Evolutionary conservation across 192 early-diverging fungal genomes (phyloP).

Genomic region (Funneliformis geosporum): DNA sequence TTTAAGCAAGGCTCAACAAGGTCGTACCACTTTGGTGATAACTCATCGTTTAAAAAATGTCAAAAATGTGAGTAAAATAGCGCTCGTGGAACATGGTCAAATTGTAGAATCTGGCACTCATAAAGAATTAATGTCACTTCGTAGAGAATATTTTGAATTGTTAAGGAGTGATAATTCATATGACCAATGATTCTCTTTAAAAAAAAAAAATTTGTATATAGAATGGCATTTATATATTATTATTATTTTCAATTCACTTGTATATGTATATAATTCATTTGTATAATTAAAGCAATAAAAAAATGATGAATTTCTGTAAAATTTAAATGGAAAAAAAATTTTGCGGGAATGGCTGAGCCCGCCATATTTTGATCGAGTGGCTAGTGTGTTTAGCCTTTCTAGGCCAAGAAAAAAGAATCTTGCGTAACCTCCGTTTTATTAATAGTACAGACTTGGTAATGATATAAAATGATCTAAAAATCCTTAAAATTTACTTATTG

Average conservation of each 20-base stretch:
- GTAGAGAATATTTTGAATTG: constrained; percentile 50
- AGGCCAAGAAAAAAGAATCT: neutral
- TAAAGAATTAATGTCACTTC: constrained; percentile 50
- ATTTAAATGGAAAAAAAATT: no score
- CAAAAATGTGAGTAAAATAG: constrained; percentile 65
- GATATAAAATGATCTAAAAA: neutral
- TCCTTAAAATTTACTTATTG: no score
- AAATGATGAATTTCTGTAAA: no score
- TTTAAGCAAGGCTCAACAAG: constrained; percentile 52
- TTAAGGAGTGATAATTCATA: constrained; percentile 45
- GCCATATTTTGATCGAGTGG: no score
- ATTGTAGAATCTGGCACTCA: constrained; percentile 66
- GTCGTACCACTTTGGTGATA: constrained; percentile 71
- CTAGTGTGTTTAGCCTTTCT: no score
- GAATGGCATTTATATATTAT: no score
- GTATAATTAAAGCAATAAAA: no score
- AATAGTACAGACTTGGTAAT: neutral
- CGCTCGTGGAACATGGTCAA: constrained; percentile 46
- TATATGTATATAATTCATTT: no score
- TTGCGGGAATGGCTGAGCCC: no score
- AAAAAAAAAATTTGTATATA: no score
- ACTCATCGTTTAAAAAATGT: constrained; percentile 71
- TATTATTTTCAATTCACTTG: no score
- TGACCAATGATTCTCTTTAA: neutral
- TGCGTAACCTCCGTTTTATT: neutral